Conservation (phyloP, 352 stramenopile species). For the Globisporangium paroecandrum region DNA sequence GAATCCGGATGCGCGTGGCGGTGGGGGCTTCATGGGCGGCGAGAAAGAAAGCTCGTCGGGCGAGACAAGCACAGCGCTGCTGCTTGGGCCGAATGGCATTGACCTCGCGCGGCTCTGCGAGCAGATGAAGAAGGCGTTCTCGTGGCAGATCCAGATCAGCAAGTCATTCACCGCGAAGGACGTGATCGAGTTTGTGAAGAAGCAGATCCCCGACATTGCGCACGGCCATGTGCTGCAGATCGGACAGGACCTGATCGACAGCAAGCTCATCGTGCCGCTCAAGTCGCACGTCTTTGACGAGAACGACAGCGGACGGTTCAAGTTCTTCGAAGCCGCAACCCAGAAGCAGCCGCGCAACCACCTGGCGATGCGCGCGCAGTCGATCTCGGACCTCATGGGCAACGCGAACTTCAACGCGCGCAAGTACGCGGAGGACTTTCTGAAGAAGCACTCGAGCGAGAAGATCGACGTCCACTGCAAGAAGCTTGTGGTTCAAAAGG, state of each 20-base stretch:
- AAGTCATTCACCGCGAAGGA: slow-evolving; percentile 74
- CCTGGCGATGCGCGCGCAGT: slow-evolving; percentile 59
- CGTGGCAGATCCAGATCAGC: slow-evolving; percentile 67
- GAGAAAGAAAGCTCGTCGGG: slow-evolving; percentile 7
- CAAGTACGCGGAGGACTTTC: slow-evolving; percentile 77
- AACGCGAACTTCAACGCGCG: slow-evolving; percentile 57
- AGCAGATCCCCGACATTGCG: slow-evolving; percentile 35
- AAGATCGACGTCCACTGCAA: slow-evolving; percentile 77
- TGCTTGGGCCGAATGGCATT: slow-evolving; percentile 37
- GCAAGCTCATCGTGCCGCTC: slow-evolving; percentile 65
- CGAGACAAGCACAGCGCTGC: slow-evolving; percentile 1
- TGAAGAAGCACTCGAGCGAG: slow-evolving; percentile 67
- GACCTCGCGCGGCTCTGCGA: slow-evolving; percentile 63
- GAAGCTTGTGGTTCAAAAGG: slow-evolving; percentile 74
- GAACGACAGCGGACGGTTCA: slow-evolving; percentile 47
- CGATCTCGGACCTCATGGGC: slow-evolving; percentile 81
- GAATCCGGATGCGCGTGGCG: background rate
- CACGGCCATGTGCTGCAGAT: slow-evolving; percentile 43
- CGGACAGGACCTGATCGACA: slow-evolving; percentile 65
- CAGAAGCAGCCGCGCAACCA: slow-evolving; percentile 68
- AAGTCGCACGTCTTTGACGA: slow-evolving; percentile 80
- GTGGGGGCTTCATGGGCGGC: background rate
- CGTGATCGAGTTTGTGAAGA: slow-evolving; percentile 59
- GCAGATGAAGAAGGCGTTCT: slow-evolving; percentile 70
- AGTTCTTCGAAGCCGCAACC: slow-evolving; percentile 44